Evolutionary conservation across 2,329 filamentous ascomycete genomes (phyloP), one percentile per base, ranked within the genome.

Genomic region (Chaetomium globosum): DNA sequence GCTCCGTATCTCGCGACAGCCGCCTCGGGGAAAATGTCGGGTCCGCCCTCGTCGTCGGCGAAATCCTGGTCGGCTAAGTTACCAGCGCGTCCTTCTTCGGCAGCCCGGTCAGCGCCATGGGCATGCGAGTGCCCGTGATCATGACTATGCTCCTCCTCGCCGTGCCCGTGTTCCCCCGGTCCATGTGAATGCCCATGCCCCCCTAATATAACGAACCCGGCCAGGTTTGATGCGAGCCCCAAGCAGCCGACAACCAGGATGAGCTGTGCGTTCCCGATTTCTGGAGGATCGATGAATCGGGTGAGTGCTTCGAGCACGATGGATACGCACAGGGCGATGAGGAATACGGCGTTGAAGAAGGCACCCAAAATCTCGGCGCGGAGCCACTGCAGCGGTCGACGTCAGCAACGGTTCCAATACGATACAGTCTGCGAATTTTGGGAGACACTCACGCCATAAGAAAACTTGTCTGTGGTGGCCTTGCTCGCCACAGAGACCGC

Each of bases 291-390:
- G 74, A 98, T 85, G 71, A 99, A 90, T 74, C 95, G 90, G 73
- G 93, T 92, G 67, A 97, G 85, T 19, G 95, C 95, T 78, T 99
- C 95, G 73, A 99, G 88, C 74, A 98, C 91, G 77, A 99, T 99
- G 59, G 94, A 96, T 64, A 99, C 83, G 80, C 95, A 99, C 9
- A 99, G 86, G 8, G 95, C 95, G 74, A 99, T 95, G 53, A 99
- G 84, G 81, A 99, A 99, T 54, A 98, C 94, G 71, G 95, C 95
- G 74, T 99, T 99, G 79, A 98, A 92, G 72, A 98, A 89, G 56
- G 95, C 95, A 74, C 95, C 95, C 6, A 99, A 84, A 12, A 96
- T 98, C 82, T 99, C 95, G 43, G 95, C 95, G 71, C 95, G 92
- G 82, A 98, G 90, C 91, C 93, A 99, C 90, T 94, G 72, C 9